Percentiles rank a stretch among this genome's conserved stretches.
phyloP scores from a whole-genome alignment of 208 protist species.

The Borovskyia barvae region DNA sequence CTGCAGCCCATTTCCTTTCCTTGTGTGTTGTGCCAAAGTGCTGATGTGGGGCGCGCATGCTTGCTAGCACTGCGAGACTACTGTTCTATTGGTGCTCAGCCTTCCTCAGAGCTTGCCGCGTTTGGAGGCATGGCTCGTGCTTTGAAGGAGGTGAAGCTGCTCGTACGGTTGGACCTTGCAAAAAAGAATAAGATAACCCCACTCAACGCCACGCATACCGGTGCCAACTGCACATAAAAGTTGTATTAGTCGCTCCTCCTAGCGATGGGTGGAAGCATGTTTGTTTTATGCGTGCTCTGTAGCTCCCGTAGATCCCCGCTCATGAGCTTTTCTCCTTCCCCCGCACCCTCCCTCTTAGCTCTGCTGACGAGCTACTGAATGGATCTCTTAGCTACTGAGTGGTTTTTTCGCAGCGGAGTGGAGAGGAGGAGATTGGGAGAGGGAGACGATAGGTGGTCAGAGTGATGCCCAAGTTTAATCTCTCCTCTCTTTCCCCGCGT shows the following conservation, averaged over 20 bases:
- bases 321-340: too few species aligned
- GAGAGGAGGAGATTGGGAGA: too few species aligned
- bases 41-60: conserved; percentile 63
- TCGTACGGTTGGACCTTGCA: conserved; percentile 17
- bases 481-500: too few species aligned
- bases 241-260: conserved; percentile 32
- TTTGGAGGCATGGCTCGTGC: conserved; percentile 67
- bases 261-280: too few species aligned
- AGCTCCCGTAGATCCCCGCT: too few species aligned
- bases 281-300: too few species aligned
- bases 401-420: too few species aligned
- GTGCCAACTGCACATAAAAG: conserved; percentile 39
- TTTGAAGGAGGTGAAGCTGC: conserved; percentile 65
- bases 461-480: too few species aligned
- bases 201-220: conserved; percentile 9
- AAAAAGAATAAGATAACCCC: conserved; percentile 19
- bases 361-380: too few species aligned
- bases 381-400: too few species aligned
- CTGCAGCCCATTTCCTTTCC: conserved; percentile 40
- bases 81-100: conserved; percentile 39
- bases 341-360: too few species aligned
- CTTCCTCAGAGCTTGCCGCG: conserved; percentile 35
- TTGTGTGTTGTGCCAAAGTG: conserved; percentile 69
- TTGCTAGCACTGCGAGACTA: conserved; percentile 79
- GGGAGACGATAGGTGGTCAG: too few species aligned